Base-by-base conservation (phyloP, 2,329 filamentous ascomycete genomes). In the Sporothrix brunneoviolacea region DNA sequence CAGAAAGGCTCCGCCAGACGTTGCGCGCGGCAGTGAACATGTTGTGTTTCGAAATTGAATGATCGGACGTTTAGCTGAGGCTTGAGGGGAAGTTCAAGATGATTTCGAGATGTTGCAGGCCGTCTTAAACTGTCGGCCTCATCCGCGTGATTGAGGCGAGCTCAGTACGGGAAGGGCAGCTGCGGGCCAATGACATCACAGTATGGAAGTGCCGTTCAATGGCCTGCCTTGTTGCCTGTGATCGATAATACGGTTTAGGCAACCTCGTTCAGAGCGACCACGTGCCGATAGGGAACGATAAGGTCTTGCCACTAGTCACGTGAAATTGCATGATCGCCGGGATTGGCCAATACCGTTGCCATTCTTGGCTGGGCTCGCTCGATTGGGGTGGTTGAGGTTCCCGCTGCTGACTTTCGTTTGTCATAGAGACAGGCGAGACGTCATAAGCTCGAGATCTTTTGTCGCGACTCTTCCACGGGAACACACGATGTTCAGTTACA, bases 301-400 rank as follows among this genome's bases (percentile, higher is more conserved):
- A 21, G 12, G 19, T 4, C 10, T 28, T 18, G 13, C 6, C 24
- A 28, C 1, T 43, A n/a, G 27, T 47, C 54, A 56, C 54, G 54
- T 56, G 54, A 27, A 51, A 56, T 56, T 32, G 18, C 52, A 46
- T 53, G 38, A 51, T 56, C 41, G 36, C 18, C 13, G 9, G n/a
- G 16, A 15, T 7, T 16, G 12, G n/a, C 28, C 41, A 33, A 41
- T 22, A n/a, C 13, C 7, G 2, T 22, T 21, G 35, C 35, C 10
- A 18, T 12, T 33, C 5, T 38, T 8, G 21, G 16, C 18, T 24
- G 5, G 24, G 10, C 24, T 5, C 24, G 24, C 5, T 6, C 24
- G 24, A 28, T n/a, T n/a, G n/a, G n/a, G n/a, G n/a, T n/a, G n/a
- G n/a, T n/a, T n/a, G n/a, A n/a, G n/a, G n/a, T n/a, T n/a, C n/a